Conservation (phyloP, 2,329 filamentous ascomycete species). For the Aspergillus ibericus region DNA sequence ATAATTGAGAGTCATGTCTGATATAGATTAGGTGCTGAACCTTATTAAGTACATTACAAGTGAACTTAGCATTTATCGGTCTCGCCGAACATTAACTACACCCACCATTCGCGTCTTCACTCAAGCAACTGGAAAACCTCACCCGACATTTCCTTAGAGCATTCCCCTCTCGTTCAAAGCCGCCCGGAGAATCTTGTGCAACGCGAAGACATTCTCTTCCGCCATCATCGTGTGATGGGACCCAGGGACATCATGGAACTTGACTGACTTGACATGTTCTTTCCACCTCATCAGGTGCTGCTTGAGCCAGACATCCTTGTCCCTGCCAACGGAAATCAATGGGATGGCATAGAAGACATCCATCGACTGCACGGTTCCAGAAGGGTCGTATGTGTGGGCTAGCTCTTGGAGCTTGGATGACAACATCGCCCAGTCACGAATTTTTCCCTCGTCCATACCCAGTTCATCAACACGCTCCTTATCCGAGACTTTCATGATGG, state of each 20-base stretch:
- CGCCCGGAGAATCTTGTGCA: background rate
- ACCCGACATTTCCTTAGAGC: background rate
- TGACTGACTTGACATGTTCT: background rate
- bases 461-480: background rate
- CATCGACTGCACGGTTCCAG: background rate
- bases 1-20: too few relatives aligned
- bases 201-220: constrained; percentile 1
- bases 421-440: background rate
- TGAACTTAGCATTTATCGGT: too few relatives aligned
- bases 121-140: too few relatives aligned
- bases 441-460: background rate
- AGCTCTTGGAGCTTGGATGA: constrained; percentile 2
- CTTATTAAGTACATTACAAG: too few relatives aligned
- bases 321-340: background rate
- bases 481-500: constrained; percentile 1
- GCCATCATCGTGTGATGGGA: constrained; percentile 1
- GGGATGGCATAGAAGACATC: constrained; percentile 6
- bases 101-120: too few relatives aligned
- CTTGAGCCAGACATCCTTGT: constrained; percentile 1
- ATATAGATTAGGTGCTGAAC: too few relatives aligned
- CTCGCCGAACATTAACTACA: too few relatives aligned
- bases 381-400: constrained; percentile 1
- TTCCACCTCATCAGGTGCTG: constrained; percentile 4
- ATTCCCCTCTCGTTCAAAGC: background rate
- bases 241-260: background rate